Base-by-base conservation (phyloP, 306 rosid species). In the Vachellia collinsii region DNA sequence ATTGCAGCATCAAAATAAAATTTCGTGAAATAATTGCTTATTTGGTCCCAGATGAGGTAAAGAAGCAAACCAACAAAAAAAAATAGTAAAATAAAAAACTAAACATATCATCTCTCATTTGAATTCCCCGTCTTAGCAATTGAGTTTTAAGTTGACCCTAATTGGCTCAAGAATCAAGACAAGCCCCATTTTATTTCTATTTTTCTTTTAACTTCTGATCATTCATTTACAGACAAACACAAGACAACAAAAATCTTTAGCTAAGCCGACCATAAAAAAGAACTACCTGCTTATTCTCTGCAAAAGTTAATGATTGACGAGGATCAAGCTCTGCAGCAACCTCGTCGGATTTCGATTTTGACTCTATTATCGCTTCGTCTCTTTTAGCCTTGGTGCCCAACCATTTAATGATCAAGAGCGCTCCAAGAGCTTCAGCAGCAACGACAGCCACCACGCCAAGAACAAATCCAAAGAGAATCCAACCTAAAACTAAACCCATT, bases 401-500 rank as follows among this genome's bases (percentile, higher is more conserved):
- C 82, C 94, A 85, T 41, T 85, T 84, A 22, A 95, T 13, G 79
- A 93, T 29, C 75, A 89, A 47, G 12, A 70, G 80, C 16, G 86
- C 22, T 8, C 85, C 88, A 22, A 87, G 13, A 29, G 90, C 94
- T 89, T 93, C 89, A 8, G 82, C 83, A 17, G 85, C 96, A 53
- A 90, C 41, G 80, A 93, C 84, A 36, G 77, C 87, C 80, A 81
- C 75, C 22, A 80, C 94, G 77, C 99, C 99, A 74, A 90, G 84
- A 53, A 80, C 38, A 78, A 95, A 91, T 25, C 98, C 99, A 20
- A 91, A 7, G 14, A 90, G 37, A 75, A 92, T 76, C 87, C 83
- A 84, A 8, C 62, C 73, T 61, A 82, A 83, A 82, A 54, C 77
- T 59, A 84, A 16, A 79, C 70, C 66, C 90, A 85, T 89, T 78